Evolutionary conservation across 2,329 filamentous ascomycete species (phyloP), one percentile per base, ranked within the genome.

Genomic region (Venturia aucupariae): DNA sequence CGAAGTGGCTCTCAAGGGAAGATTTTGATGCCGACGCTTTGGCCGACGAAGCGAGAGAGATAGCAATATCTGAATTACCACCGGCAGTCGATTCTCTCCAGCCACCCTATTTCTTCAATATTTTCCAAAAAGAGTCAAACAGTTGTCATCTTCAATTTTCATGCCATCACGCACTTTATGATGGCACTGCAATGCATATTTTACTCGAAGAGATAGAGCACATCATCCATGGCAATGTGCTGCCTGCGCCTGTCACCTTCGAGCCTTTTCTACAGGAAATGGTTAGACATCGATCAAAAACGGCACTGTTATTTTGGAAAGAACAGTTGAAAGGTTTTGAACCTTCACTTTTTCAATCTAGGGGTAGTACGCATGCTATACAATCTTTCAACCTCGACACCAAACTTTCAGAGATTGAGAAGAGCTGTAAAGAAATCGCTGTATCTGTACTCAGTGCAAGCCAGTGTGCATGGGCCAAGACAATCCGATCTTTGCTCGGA

Each of bases 101-200:
- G 44, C 73, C 75, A n/a, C 77, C 77, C 6, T 70, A 77, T 38
- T 70, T 70, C 27, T 70, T 79, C 32, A 73, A 72, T 5, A 62
- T 72, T 8, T 65, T 70, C 15, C 54, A 66, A 15, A 46, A 66
- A 15, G 48, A 66, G 32, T 68, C 66, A 1, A 61, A 68, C 7
- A 68, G 71, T 8, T 70, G 66, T 11, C 72, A 72, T 32, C 65
- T 84, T 7, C 68, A 81, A 2, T 76, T 87, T 60, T 78, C 78
- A 27, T 85, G 86, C 69, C 92, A 96, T 69, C 92, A 97, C 75
- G 90, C 90, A 1, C 78, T 96, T 0, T 96, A 96, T 69, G 92
- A 97, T 74, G 92, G 89, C 0, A 85, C 88, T 42, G 90, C 91
- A 0, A 88, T 96, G 70, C 78, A 81, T 0, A 79, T 81, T 10